Evolutionary conservation across 495 filamentous ascomycete genomes (phyloP), one percentile per base, ranked within the genome.

Genomic region (Filosporella fistucella): DNA sequence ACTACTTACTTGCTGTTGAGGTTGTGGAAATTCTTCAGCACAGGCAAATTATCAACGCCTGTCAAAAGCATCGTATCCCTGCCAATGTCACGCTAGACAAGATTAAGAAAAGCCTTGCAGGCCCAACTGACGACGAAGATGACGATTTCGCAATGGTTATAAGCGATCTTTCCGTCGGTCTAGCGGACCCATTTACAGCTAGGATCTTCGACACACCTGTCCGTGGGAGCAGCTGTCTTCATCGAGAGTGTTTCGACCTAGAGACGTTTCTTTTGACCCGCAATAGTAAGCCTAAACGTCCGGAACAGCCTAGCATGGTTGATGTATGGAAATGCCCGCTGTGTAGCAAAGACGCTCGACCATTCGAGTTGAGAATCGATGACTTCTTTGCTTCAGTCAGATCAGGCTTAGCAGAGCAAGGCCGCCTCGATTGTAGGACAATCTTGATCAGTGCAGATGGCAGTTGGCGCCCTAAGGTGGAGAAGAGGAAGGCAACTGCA

Each of bases 191-290:
- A 0, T 89, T 87, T 62, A 81, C 71, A 39, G 72, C 79, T 0
- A 65, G 63, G 3, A 78, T 94, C n/a, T 89, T 85, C 58, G 66
- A 76, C 2, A 66, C 75, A 0, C 89, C 90, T 3, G 86, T 78
- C 6, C 81, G 89, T 14, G 80, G 86, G 12, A 65, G 52, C 6
- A 37, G 35, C 13, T 80, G 76, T 61, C 65, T 65, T 6, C 91
- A 96, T 60, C 65, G 79, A 28, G 88, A 95, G 63, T 94, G 88
- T 61, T 95, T 96, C 60, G 91, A 96, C 61, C 81, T 93, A 18
- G 78, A 88, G 21, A 89, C 78, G 0, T 95, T 85, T 67, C 73
- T 96, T 11, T 58, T 67, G 12, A 89, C 85, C 0, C 75, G 84
- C 0, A 66, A 63, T 25, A 47, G 59, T 25, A 76, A 64, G 59